Base-by-base conservation (phyloP, 768 basidiomycete genomes). In the Hydnum rufescens region DNA sequence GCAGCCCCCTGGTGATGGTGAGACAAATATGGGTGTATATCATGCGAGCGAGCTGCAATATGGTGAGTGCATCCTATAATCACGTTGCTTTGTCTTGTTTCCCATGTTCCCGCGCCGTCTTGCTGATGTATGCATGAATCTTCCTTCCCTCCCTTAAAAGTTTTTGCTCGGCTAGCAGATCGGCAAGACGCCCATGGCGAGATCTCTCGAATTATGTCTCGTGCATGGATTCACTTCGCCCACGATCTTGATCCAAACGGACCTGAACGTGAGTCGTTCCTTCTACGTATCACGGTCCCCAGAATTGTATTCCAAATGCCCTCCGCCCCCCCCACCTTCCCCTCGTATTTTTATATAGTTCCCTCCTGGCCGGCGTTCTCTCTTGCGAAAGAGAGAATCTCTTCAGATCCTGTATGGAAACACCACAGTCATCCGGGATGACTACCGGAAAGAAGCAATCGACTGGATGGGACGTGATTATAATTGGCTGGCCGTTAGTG, bases 151-250 rank as follows among this genome's bases (percentile, higher is more conserved):
- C 13, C 36, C 13, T 39, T 39, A 13, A 22, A 22, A 39, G 36
- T 39, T 39, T 22, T 13, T 39, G 36, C 36, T 13, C 13, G 13
- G 36, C n/a, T n/a, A n/a, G n/a, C n/a, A n/a, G n/a, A n/a, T n/a
- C 36, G 36, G 36, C 13, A 39, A 39, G 36, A 39, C 36, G 36
- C 13, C 13, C 36, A 39, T 39, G 44, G 44, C 1, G 13, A 47
- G 13, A 28, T 26, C 44, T 47, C 44, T 28, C 13, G 8, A 25
- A 13, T 16, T 25, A 16, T 47, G 44, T 25, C 26, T 8, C 13
- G 13, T 47, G 44, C 44, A 13, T 47, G 44, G 44, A 47, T 47
- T 28, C 13, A 13, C 8, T 47, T 47, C 44, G 44, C 44, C 44
- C 8, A 47, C 26, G 25, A 13, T 8, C 8, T 47, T 13, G 8